Conservation (phyloP, 176 grass and related monocot genomes). For the Tuctoria greenei region DNA sequence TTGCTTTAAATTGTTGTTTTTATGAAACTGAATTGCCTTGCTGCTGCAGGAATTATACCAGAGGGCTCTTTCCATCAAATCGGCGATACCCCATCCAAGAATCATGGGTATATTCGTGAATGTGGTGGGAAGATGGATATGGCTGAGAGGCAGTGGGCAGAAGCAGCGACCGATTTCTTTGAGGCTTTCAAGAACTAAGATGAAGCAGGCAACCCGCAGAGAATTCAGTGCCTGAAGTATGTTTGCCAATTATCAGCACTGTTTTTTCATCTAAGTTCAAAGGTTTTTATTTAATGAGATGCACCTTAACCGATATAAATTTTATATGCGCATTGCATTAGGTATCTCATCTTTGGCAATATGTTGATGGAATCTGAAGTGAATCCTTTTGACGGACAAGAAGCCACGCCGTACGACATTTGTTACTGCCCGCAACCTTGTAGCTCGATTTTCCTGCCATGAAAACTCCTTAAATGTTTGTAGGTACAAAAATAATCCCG, state of each 20-base stretch:
- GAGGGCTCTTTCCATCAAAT: constrained; percentile 98
- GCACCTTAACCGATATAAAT: not conserved
- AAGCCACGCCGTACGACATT: constrained; percentile 88
- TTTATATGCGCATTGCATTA: constrained; percentile 30
- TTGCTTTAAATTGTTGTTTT: not conserved
- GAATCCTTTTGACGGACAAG: constrained; percentile 99
- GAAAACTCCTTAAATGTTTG: constrained; percentile 31
- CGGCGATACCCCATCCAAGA: constrained; percentile 99
- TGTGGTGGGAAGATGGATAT: constrained; percentile 99
- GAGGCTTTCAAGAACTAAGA: constrained; percentile 99
- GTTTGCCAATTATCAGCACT: constrained; percentile 8
- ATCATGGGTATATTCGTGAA: constrained; percentile 99
- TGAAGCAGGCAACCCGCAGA: constrained; percentile 92
- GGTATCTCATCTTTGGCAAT: constrained; percentile 97
- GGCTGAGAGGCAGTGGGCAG: constrained; percentile 93
- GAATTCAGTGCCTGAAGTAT: constrained; percentile 96
- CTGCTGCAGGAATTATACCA: constrained; percentile 79
- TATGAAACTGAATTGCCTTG: constrained; percentile 28
- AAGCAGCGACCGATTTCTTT: constrained; percentile 97
- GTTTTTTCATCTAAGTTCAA: constrained; percentile 9
- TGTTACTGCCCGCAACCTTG: not conserved
- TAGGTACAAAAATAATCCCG: constrained; percentile 98
- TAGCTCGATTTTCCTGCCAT: constrained; percentile 27
- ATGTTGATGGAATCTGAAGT: constrained; percentile 99
- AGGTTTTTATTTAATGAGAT: not conserved